These are phyloP conservation scores for Boletellus ananiceps DNA, from an alignment of 768 basidiomycete species.

Conservation along the genomic window DNA sequence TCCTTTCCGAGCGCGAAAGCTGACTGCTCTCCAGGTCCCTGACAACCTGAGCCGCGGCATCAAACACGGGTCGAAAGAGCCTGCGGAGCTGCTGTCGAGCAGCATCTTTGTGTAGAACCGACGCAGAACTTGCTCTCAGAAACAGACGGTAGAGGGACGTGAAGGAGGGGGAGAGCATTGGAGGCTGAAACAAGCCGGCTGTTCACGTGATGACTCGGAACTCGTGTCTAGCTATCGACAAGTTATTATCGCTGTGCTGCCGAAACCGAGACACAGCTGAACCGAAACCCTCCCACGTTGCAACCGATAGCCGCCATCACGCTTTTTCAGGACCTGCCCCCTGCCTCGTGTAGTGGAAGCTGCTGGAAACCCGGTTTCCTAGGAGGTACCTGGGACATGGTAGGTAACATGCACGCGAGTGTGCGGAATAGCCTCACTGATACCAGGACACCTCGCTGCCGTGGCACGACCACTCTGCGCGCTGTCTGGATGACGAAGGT, in stretches of 20 bases:
- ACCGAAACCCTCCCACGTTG: slow-evolving; percentile 4
- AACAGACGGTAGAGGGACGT: slow-evolving; percentile 59
- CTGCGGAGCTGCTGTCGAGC: slow-evolving; percentile 42
- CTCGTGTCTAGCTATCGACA: too few relatives aligned
- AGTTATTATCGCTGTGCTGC: too few relatives aligned
- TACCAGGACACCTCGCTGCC: slow-evolving; percentile 21
- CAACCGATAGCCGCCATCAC: background rate
- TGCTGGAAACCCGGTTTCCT: slow-evolving; percentile 9
- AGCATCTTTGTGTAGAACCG: slow-evolving; percentile 49
- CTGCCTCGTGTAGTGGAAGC: slow-evolving; percentile 18
- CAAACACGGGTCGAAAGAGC: slow-evolving; percentile 54
- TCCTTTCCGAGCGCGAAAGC: slow-evolving; percentile 26
- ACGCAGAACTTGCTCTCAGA: slow-evolving; percentile 50
- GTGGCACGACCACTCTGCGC: slow-evolving; percentile 14
- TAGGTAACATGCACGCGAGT: slow-evolving; percentile 5
- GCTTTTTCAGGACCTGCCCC: slow-evolving; percentile 11
- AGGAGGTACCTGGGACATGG: slow-evolving; percentile 23
- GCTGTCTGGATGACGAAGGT: slow-evolving; percentile 25
- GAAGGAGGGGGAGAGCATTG: slow-evolving; percentile 36
- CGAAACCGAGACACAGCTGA: too few relatives aligned
- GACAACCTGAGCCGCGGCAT: slow-evolving; percentile 43
- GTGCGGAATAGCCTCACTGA: slow-evolving; percentile 10
- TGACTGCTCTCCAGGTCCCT: slow-evolving; percentile 35
- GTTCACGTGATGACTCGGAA: slow-evolving; percentile 12
- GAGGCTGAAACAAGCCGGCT: too few relatives aligned